These are phyloP conservation scores for Cercospora janseana DNA, from an alignment of 2,329 filamentous ascomycete genomes.

Conservation along the genomic window DNA sequence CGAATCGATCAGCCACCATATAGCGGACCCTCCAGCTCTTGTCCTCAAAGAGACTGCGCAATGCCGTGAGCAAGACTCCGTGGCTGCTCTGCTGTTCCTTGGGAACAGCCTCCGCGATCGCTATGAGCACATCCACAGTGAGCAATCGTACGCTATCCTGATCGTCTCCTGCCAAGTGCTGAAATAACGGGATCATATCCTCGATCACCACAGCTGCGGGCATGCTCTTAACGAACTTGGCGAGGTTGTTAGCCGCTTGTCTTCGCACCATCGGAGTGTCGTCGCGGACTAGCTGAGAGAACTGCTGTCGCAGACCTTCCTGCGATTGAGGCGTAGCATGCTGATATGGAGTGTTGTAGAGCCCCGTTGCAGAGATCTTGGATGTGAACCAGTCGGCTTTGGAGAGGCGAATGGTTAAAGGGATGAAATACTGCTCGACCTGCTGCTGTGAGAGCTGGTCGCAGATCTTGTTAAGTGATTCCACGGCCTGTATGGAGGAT, in stretches of 20 bases:
- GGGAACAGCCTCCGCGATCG: constrained; percentile 93
- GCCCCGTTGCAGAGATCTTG: constrained; percentile 94
- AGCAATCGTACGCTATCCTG: constrained; percentile 95
- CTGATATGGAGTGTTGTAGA: constrained; percentile 90
- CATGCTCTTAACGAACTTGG: constrained; percentile 98
- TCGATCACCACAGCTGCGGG: constrained; percentile 85
- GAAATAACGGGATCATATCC: constrained; percentile 98
- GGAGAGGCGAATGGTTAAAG: constrained; percentile 88
- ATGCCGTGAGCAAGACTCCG: constrained; percentile 82
- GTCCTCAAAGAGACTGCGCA: constrained; percentile 93
- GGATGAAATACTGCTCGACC: constrained; percentile 96
- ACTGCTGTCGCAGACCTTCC: constrained; percentile 87
- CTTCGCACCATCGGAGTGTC: constrained; percentile 98
- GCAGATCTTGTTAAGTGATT: constrained; percentile 99
- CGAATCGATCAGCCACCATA: constrained; percentile 98
- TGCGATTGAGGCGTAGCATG: constrained; percentile 86
- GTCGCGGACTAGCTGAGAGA: constrained; percentile 89
- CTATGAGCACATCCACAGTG: constrained; percentile 93
- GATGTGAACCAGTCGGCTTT: constrained; percentile 99
- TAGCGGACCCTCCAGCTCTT: constrained; percentile 99
- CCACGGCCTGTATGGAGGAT: constrained; percentile 70
- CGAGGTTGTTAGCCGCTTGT: constrained; percentile 92
- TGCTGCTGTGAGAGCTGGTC: constrained; percentile 84
- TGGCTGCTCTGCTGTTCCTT: constrained; percentile 98
- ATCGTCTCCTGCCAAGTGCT: constrained; percentile 92